Percentiles rank a stretch among this genome's conserved stretches.
phyloP scores from a whole-genome alignment of 352 stramenopile species.

The Phytophthora idaei region DNA sequence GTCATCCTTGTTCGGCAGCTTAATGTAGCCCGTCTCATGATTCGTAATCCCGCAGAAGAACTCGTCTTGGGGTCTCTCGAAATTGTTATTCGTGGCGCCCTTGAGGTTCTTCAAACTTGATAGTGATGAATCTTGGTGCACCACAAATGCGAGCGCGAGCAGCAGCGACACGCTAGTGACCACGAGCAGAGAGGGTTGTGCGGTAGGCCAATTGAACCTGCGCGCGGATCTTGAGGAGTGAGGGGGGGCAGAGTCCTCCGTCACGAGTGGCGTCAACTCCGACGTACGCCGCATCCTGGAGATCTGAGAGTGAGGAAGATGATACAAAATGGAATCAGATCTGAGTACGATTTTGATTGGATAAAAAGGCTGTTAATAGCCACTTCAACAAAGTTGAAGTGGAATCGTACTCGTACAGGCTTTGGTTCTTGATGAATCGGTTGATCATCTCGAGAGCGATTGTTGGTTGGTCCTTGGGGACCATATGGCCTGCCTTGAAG shows the following conservation, averaged over 20 bases:
- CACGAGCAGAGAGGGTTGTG: slow-evolving; percentile 25
- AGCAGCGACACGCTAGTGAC: slow-evolving; percentile 37
- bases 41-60: slow-evolving; percentile 49
- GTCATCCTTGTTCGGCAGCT: slow-evolving; percentile 53
- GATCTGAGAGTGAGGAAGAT: slow-evolving; percentile 7
- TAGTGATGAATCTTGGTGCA: slow-evolving; percentile 27
- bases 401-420: slow-evolving; percentile 9
- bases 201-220: not conserved
- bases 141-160: slow-evolving; percentile 41
- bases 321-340: slow-evolving; percentile 9
- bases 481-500: slow-evolving; percentile 59
- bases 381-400: not conserved
- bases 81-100: slow-evolving; percentile 18
- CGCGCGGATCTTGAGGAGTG: not conserved
- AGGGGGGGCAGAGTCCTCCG: not conserved
- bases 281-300: slow-evolving; percentile 32
- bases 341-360: slow-evolving; percentile 12
- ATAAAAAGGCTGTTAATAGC: not conserved
- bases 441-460: slow-evolving; percentile 60
- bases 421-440: slow-evolving; percentile 56
- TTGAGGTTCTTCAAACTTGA: slow-evolving; percentile 34
- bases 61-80: slow-evolving; percentile 8
- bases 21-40: slow-evolving; percentile 58
- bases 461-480: slow-evolving; percentile 52
- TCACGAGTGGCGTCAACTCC: slow-evolving; percentile 42